A percentile compares a stretch with the other conserved stretches of the same genome.
These are phyloP conservation scores for Cymodocea nodosa DNA, from an alignment of 116 monocot genomes.

Conservation along the genomic window DNA sequence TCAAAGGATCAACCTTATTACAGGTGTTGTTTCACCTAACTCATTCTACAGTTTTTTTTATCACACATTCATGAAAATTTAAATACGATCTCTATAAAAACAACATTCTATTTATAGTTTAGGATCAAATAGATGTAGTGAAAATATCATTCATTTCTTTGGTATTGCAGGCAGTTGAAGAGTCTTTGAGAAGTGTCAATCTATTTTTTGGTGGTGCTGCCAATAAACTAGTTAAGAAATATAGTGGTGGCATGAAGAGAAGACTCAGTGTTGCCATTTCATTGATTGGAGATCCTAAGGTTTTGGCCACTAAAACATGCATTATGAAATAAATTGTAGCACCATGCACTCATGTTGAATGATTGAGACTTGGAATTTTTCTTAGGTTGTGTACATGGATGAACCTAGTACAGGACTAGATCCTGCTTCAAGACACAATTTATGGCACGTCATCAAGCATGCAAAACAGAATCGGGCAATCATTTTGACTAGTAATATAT, in stretches of 20 bases:
- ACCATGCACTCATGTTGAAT: not conserved
- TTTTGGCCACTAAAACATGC: not conserved
- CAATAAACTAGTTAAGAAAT: conserved; percentile 42
- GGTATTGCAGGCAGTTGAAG: conserved; percentile 52
- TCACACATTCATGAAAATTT: no score
- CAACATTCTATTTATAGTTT: no score
- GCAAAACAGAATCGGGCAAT: conserved; percentile 62
- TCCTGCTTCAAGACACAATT: conserved; percentile 72
- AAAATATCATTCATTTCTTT: not conserved
- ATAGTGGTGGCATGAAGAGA: conserved; percentile 91
- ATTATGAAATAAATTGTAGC: not conserved
- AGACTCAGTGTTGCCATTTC: no score
- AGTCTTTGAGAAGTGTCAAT: conserved; percentile 62
- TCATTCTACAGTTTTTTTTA: not conserved
- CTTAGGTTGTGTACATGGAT: conserved; percentile 90
- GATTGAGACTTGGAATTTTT: not conserved
- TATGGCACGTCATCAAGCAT: conserved; percentile 64
- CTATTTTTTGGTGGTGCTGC: conserved; percentile 41
- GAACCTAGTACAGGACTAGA: conserved; percentile 88
- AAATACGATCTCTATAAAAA: no score
- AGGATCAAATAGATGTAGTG: no score
- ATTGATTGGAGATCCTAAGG: conserved; percentile 64
- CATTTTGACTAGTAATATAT: conserved; percentile 59
- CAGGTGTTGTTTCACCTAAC: not conserved
- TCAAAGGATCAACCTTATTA: not conserved